Percentiles rank a stretch among this genome's conserved stretches.
phyloP scores from a whole-genome alignment of 495 filamentous ascomycete genomes.

The Achaetomiella virescens region DNA sequence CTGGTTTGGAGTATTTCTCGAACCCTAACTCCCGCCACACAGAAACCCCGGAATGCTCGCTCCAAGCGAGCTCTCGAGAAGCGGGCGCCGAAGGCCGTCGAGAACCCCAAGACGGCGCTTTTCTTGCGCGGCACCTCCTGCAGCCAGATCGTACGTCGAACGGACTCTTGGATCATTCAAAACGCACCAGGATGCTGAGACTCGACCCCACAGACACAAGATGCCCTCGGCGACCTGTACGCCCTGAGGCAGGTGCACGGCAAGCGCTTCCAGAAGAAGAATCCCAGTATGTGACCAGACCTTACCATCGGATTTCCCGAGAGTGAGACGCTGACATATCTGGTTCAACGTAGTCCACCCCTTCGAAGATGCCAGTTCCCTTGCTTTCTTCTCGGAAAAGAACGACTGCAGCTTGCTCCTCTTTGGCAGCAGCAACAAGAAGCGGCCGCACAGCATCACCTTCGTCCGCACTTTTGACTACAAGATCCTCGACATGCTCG shows the following conservation, averaged over 20 bases:
- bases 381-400: slow-evolving; percentile 92
- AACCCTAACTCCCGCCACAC: slow-evolving; percentile 5
- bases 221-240: slow-evolving; percentile 74
- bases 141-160: slow-evolving; percentile 53
- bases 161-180: background rate
- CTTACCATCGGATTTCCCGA: background rate
- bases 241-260: slow-evolving; percentile 71
- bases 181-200: background rate
- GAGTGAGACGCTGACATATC: background rate
- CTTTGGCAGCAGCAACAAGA: slow-evolving; percentile 81
- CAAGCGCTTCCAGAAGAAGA: slow-evolving; percentile 92
- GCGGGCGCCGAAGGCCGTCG: slow-evolving; percentile 76
- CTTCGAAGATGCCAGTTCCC: slow-evolving; percentile 78
- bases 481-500: slow-evolving; percentile 88
- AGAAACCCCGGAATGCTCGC: slow-evolving; percentile 88
- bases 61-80: slow-evolving; percentile 89
- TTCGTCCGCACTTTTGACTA: slow-evolving; percentile 74
- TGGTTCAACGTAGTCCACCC: slow-evolving; percentile 51
- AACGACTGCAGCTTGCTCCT: slow-evolving; percentile 73
- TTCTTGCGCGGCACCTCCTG: slow-evolving; percentile 79
- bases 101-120: slow-evolving; percentile 81
- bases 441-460: slow-evolving; percentile 84
- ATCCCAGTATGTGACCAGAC: slow-evolving; percentile 43
- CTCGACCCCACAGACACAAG: slow-evolving; percentile 41
- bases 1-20: background rate